Evolutionary conservation across 441 rosid species (phyloP).

Genomic region (Populus hybrid): DNA sequence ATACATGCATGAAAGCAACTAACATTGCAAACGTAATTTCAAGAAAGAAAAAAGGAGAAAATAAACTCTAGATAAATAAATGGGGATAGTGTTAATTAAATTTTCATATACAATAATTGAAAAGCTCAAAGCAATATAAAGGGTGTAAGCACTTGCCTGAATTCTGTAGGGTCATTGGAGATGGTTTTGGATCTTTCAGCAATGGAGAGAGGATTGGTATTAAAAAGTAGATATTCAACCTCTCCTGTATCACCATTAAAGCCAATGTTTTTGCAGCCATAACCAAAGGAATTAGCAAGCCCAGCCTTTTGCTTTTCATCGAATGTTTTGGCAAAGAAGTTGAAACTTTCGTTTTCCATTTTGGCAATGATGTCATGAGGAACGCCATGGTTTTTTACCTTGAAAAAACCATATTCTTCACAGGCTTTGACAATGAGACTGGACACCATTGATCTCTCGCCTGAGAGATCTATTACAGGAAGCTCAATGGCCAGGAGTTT

Average conservation of each 20-base stretch:
- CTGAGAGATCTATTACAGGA: slow-evolving; percentile 68
- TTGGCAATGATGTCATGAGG: slow-evolving; percentile 32
- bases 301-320: slow-evolving; percentile 57
- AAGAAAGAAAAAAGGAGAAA: neutral
- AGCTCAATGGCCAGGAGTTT: slow-evolving; percentile 40
- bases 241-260: slow-evolving; percentile 77
- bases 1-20: neutral
- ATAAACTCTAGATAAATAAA: neutral
- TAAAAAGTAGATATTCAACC: slow-evolving; percentile 71
- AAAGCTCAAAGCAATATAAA: neutral
- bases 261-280: slow-evolving; percentile 83
- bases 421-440: slow-evolving; percentile 59
- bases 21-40: neutral
- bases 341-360: slow-evolving; percentile 57
- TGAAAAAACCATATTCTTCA: slow-evolving; percentile 75
- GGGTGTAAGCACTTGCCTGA: slow-evolving; percentile 44
- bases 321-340: slow-evolving; percentile 55
- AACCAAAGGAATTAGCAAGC: slow-evolving; percentile 61
- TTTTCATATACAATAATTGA: neutral
- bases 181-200: slow-evolving; percentile 36
- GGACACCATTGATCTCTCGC: slow-evolving; percentile 43
- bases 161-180: slow-evolving; percentile 42
- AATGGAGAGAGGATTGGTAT: slow-evolving; percentile 44
- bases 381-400: slow-evolving; percentile 75
- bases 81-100: neutral